phyloP scores from a whole-genome alignment of 2,329 filamentous ascomycete species.

The Arthrobotrys pseudoclavata region DNA sequence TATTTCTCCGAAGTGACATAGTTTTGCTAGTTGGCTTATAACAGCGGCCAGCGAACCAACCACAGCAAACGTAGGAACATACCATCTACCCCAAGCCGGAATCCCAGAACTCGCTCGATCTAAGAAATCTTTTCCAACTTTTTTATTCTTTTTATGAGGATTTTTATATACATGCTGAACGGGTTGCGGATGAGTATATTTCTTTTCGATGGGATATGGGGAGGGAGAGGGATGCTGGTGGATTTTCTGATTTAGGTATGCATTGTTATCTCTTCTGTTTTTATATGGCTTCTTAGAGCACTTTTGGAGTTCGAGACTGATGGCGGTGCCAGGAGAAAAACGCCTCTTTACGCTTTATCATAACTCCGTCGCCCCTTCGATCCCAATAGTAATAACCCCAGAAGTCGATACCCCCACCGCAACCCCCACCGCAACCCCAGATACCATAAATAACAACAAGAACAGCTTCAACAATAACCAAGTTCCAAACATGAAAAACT shows the following conservation, averaged over 20 bases:
- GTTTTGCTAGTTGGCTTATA: background rate
- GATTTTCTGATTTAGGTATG: conserved; percentile 17
- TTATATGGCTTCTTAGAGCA: too few species aligned
- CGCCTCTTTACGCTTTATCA: conserved; percentile 49
- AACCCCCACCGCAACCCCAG: background rate
- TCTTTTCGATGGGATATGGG: conserved; percentile 49
- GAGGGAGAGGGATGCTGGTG: conserved; percentile 16
- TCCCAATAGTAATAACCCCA: conserved; percentile 35
- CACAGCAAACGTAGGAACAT: conserved; percentile 1
- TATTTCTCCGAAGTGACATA: too few species aligned
- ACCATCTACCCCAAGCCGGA: conserved; percentile 28
- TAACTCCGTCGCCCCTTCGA: conserved; percentile 23
- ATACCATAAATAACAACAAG: background rate
- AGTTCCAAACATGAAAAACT: background rate
- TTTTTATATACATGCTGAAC: conserved; percentile 34
- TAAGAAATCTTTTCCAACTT: conserved; percentile 1
- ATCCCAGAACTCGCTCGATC: background rate
- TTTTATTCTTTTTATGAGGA: conserved; percentile 28
- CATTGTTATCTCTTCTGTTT: background rate
- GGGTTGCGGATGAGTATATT: conserved; percentile 33
- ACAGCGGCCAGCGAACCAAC: conserved; percentile 29
- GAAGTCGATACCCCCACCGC: conserved; percentile 21
- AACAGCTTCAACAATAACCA: background rate
- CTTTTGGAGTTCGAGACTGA: background rate
- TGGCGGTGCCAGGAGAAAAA: conserved; percentile 3